phyloP scores from a whole-genome alignment of 225 moss, liverwort and hornwort genomes.

The Rhytidiadelphus loreus region DNA sequence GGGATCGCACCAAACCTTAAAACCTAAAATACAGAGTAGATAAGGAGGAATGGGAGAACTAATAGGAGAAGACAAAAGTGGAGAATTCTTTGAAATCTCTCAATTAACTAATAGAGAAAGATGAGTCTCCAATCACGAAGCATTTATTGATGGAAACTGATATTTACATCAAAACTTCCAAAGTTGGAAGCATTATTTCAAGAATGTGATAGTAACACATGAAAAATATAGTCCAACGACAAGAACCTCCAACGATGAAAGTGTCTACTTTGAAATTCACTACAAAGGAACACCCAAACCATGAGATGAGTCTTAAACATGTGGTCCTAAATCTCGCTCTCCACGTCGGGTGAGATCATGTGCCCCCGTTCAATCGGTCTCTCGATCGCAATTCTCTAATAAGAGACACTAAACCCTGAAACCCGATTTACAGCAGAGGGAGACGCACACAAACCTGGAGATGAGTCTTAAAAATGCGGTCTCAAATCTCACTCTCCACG shows the following conservation, averaged over 20 bases:
- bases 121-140: neutral
- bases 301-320: constrained; percentile 57
- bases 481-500: constrained; percentile 70
- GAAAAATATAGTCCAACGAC: neutral
- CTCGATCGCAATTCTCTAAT: constrained; percentile 59
- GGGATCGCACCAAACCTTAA: neutral
- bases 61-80: neutral
- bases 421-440: neutral
- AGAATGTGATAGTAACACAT: neutral
- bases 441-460: constrained; percentile 29
- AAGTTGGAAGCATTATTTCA: neutral
- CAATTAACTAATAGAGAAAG: neutral
- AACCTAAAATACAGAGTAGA: neutral
- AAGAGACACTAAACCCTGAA: neutral
- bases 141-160: neutral
- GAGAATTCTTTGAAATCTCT: neutral
- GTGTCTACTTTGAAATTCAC: neutral
- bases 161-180: neutral
- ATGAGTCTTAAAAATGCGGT: constrained; percentile 46
- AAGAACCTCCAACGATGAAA: neutral
- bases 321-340: constrained; percentile 67
- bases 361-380: constrained; percentile 21
- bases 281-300: constrained; percentile 2
- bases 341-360: constrained; percentile 50
- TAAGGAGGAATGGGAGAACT: neutral